Base-by-base conservation (phyloP, 2,329 filamentous ascomycete genomes). In the Lojkania enalia region DNA sequence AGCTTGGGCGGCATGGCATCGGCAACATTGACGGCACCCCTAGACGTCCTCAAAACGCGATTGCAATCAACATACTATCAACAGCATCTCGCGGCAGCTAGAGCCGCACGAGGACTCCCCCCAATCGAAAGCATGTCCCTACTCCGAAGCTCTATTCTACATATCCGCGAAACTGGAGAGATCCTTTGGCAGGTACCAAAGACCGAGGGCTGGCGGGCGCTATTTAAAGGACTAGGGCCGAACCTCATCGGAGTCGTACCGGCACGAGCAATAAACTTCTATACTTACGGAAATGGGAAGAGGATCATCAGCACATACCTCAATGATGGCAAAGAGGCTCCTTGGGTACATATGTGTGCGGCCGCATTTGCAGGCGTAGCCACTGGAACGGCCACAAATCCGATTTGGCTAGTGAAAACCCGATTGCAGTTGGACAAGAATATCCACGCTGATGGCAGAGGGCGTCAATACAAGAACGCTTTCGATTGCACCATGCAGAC, bases 331-430 rank as follows among this genome's bases (percentile, higher is more conserved):
- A 66, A 84, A 57, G 82, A 90, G 63, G 81, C 83, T 12, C 80
- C 87, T 0, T 87, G 82, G 77, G 84, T 96, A 9, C 90, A 96
- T 67, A 77, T 96, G 6, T 75, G 81, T 35, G 85, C 90, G 1
- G 91, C 88, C 4, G 83, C 87, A 1, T 77, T 80, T 13, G 90
- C 91, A 1, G 91, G 91, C 2, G 81, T 96, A 32, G 85, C 86
- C 5, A 96, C 92, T 0, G 88, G 88, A 35, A 96, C 92, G 1
- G 88, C 87, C 16, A 97, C 91, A 27, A 96, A 96, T 70, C 91
- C 91, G 1, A 96, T 97, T 63, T 97, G 91, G 91, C 81, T 97
- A 52, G 84, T 97, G 64, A 97, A 97, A 78, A 97, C 91, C 30
- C 79, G 91, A 21, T 69, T 97, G 58, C 91, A 97, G 72, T 81